These are phyloP conservation scores for Aspergillus pseudoterreus DNA, from an alignment of 2,329 filamentous ascomycete species.

Conservation along the genomic window DNA sequence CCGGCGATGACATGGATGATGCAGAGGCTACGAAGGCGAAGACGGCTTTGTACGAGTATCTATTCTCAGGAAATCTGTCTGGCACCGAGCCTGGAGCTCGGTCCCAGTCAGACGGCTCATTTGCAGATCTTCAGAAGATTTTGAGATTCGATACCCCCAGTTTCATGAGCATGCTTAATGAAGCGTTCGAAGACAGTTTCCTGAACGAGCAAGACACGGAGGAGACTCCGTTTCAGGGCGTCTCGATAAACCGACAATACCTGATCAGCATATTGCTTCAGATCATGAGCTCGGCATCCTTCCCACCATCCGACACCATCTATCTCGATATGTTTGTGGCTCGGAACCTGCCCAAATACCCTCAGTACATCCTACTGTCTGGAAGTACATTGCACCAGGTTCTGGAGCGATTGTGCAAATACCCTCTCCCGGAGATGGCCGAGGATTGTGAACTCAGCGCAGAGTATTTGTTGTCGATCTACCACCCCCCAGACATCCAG, in stretches of 20 bases:
- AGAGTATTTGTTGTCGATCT: conserved; percentile 90
- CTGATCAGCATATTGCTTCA: conserved; percentile 86
- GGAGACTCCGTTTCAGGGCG: conserved; percentile 51
- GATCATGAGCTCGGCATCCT: conserved; percentile 72
- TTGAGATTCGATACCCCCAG: conserved; percentile 86
- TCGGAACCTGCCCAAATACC: conserved; percentile 91
- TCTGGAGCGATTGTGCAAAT: conserved; percentile 77
- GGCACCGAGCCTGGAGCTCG: conserved; percentile 8
- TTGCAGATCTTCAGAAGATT: conserved; percentile 79
- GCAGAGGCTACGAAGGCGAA: conserved; percentile 73
- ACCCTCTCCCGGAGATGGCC: conserved; percentile 72
- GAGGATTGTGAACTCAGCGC: conserved; percentile 97
- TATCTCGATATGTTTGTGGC: conserved; percentile 99
- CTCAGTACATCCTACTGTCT: conserved; percentile 87
- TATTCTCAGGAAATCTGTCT: conserved; percentile 72
- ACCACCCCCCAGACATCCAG: conserved; percentile 80
- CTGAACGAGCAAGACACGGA: conserved; percentile 73
- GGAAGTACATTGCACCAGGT: conserved; percentile 81
- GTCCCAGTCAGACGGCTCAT: conserved; percentile 65
- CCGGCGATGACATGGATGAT: conserved; percentile 70
- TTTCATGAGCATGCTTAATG: conserved; percentile 92
- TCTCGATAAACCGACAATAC: conserved; percentile 84
- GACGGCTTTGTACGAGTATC: conserved; percentile 83
- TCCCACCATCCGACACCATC: conserved; percentile 76
- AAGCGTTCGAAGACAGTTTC: conserved; percentile 93